Percentiles rank a stretch among this genome's conserved stretches.
Evolutionary conservation across 2,329 filamentous ascomycete genomes (phyloP).

Genomic region (Fusarium haematococcum): DNA sequence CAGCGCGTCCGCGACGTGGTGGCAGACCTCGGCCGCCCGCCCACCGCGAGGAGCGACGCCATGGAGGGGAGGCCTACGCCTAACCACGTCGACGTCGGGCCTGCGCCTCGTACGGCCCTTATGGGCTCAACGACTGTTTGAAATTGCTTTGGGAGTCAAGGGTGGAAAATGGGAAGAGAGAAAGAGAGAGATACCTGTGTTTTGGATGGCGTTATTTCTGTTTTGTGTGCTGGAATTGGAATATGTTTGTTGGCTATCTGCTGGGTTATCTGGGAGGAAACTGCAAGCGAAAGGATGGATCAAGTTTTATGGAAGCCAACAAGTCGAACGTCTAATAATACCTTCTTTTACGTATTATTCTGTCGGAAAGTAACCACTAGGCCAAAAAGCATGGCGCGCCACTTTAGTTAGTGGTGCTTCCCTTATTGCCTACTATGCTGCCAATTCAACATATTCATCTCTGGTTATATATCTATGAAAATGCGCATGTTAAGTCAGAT

Average conservation of each 20-base stretch:
- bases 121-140: constrained; percentile 37
- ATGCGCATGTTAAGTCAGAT: background rate
- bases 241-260: background rate
- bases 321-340: background rate
- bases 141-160: background rate
- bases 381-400: too few species aligned
- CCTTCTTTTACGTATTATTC: background rate
- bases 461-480: background rate
- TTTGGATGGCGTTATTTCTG: background rate
- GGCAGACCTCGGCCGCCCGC: constrained; percentile 49
- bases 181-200: background rate
- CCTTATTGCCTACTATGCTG: too few species aligned
- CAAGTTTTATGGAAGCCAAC: background rate
- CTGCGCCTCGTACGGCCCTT: constrained; percentile 40
- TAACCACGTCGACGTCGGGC: constrained; percentile 45
- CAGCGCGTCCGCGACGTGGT: constrained; percentile 50
- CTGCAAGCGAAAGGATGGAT: background rate
- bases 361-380: too few species aligned
- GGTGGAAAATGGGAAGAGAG: background rate
- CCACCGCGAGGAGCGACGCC: constrained; percentile 48
- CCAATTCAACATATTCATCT: background rate
- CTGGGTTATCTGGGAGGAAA: background rate
- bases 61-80: constrained; percentile 47
- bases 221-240: background rate
- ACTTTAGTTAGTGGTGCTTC: too few species aligned